Evolutionary conservation across 1,284 basidiomycete species (phyloP).

Genomic region (Sanghuangporus sanghuang): DNA sequence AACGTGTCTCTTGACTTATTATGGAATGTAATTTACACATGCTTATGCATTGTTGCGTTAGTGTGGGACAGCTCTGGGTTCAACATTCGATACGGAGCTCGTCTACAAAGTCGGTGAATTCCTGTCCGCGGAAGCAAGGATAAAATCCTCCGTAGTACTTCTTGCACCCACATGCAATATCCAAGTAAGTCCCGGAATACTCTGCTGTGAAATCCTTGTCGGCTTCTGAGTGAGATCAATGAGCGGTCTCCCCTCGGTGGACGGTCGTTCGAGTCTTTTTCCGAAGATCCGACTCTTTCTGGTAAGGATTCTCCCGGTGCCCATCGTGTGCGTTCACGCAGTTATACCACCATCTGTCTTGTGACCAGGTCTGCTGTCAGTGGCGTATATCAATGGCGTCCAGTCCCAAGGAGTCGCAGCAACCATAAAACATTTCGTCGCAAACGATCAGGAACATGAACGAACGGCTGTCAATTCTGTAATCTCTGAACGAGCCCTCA

Average conservation of each 20-base stretch:
- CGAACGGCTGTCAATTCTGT: conserved; percentile 58
- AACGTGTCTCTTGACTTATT: conserved; percentile 18
- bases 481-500: conserved; percentile 55
- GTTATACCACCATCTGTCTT: background rate
- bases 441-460: conserved; percentile 66
- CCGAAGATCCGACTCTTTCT: conserved; percentile 61
- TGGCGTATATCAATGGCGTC: conserved; percentile 62
- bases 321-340: background rate
- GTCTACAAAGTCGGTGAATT: conserved; percentile 50
- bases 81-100: conserved; percentile 57
- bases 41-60: conserved; percentile 23
- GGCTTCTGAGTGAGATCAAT: conserved; percentile 46
- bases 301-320: conserved; percentile 30
- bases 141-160: conserved; percentile 55
- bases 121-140: conserved; percentile 57
- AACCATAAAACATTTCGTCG: conserved; percentile 48
- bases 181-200: background rate
- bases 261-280: conserved; percentile 66
- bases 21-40: background rate
- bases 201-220: background rate
- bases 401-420: conserved; percentile 61
- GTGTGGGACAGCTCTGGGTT: conserved; percentile 65
- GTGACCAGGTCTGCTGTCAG: conserved; percentile 45
- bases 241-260: conserved; percentile 51
- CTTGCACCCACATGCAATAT: conserved; percentile 56